phyloP scores from a whole-genome alignment of 257 asterid genomes.

The Primulina eburnea region DNA sequence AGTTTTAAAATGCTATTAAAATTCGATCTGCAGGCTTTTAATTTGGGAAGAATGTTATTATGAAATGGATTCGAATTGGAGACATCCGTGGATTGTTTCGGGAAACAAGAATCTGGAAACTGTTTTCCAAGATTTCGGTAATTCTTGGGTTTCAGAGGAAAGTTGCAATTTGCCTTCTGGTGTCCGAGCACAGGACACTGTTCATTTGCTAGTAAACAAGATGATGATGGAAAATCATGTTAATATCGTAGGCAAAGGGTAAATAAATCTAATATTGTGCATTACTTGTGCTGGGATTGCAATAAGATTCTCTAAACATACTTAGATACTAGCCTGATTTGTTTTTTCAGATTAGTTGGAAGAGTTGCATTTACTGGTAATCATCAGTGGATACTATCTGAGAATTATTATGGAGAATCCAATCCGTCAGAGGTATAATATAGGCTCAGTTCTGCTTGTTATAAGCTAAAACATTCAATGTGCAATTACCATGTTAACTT shows the following conservation, averaged over 20 bases:
- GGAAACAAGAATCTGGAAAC: slow-evolving; percentile 31
- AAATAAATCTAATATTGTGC: slow-evolving; percentile 4
- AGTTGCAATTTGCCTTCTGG: slow-evolving; percentile 28
- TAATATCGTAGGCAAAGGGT: slow-evolving; percentile 73
- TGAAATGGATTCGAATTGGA: slow-evolving; percentile 31
- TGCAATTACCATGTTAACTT: not conserved
- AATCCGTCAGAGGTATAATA: slow-evolving; percentile 59
- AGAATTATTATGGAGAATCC: slow-evolving; percentile 36
- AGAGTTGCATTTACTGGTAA: slow-evolving; percentile 63
- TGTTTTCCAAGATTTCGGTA: slow-evolving; percentile 32
- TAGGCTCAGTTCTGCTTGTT: slow-evolving; percentile 3
- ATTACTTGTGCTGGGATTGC: slow-evolving; percentile 5
- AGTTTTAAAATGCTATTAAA: not conserved
- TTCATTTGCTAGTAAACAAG: slow-evolving; percentile 54
- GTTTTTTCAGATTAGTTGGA: slow-evolving; percentile 55
- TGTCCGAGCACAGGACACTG: slow-evolving; percentile 37
- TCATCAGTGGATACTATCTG: slow-evolving; percentile 58
- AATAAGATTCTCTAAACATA: not conserved
- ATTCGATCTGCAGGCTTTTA: slow-evolving; percentile 50
- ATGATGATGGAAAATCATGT: slow-evolving; percentile 70
- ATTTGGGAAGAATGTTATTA: slow-evolving; percentile 76
- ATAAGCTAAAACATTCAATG: not conserved
- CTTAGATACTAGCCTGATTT: slow-evolving; percentile 1
- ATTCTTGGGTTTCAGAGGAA: slow-evolving; percentile 33
- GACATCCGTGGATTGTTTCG: slow-evolving; percentile 26